A percentile compares a stretch with the other conserved stretches of the same genome.
Conservation (phyloP, 257 asterid species). For the Galeopsis tetrahit region DNA sequence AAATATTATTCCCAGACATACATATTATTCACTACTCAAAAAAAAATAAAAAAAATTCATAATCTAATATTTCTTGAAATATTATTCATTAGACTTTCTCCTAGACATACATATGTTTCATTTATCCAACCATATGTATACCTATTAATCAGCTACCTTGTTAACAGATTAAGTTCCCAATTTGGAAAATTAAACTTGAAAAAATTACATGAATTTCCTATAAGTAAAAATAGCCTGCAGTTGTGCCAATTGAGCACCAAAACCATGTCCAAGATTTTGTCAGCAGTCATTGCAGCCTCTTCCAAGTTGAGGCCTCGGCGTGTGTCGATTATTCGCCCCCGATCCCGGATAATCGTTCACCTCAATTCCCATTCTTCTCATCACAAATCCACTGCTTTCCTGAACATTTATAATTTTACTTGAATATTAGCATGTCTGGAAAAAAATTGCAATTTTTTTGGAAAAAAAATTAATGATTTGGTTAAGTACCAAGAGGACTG, state of each 20-base stretch:
- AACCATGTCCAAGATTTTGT: conserved; percentile 30
- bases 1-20: no score
- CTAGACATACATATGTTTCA: no score
- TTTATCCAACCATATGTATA: neutral
- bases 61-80: no score
- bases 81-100: no score
- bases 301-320: conserved; percentile 55
- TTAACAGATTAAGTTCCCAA: conserved; percentile 6
- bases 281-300: conserved; percentile 51
- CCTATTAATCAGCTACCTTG: neutral
- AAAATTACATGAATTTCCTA: conserved; percentile 16
- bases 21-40: no score
- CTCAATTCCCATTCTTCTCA: conserved; percentile 48
- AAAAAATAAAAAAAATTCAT: no score
- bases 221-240: neutral
- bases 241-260: neutral
- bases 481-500: conserved; percentile 41
- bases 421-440: neutral
- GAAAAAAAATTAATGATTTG: conserved; percentile 3
- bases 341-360: conserved; percentile 74
- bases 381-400: conserved; percentile 30
- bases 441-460: neutral
- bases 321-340: conserved; percentile 75
- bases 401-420: conserved; percentile 22
- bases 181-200: conserved; percentile 23